These are phyloP conservation scores for Cyberlindnera mrakii DNA, from an alignment of 805 yeast species.

Conservation along the genomic window DNA sequence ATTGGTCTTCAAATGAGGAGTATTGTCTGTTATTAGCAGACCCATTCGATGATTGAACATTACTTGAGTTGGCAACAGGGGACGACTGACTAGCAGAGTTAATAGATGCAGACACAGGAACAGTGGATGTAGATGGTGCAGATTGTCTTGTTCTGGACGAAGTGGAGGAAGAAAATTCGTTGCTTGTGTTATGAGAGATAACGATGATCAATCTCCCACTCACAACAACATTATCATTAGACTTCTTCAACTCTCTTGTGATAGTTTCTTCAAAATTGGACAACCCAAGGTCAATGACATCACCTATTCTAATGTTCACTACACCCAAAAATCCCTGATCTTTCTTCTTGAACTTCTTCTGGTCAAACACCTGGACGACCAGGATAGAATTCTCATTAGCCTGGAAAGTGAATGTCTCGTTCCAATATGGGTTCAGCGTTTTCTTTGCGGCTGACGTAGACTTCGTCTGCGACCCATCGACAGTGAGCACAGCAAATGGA, in stretches of 20 bases:
- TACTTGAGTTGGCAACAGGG: conserved; percentile 21
- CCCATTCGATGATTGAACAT: conserved; percentile 7
- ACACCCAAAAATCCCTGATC: conserved; percentile 98
- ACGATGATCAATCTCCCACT: conserved; percentile 85
- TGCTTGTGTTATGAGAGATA: conserved; percentile 40
- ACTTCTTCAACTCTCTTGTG: conserved; percentile 85
- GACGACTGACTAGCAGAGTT: conserved; percentile 10
- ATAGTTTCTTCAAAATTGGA: conserved; percentile 68
- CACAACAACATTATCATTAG: conserved; percentile 89
- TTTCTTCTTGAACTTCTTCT: conserved; percentile 93
- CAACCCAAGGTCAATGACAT: conserved; percentile 63
- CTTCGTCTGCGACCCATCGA: conserved; percentile 96
- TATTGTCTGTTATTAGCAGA: conserved; percentile 48
- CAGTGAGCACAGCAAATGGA: conserved; percentile 95
- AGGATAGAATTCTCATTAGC: conserved; percentile 76
- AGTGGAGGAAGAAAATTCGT: conserved; percentile 3
- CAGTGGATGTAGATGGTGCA: conserved; percentile 20
- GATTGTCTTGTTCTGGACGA: conserved; percentile 15
- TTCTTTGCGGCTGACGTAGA: conserved; percentile 91
- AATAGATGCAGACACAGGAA: conserved; percentile 15
- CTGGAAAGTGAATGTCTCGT: conserved; percentile 77
- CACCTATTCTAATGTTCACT: conserved; percentile 84
- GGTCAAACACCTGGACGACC: conserved; percentile 93
- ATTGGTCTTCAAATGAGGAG: conserved; percentile 94
- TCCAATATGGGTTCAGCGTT: conserved; percentile 97